Percentiles rank a stretch among this genome's conserved stretches.
These are phyloP conservation scores for Byssothecium circinans DNA, from an alignment of 2,329 filamentous ascomycete species.

Conservation along the genomic window DNA sequence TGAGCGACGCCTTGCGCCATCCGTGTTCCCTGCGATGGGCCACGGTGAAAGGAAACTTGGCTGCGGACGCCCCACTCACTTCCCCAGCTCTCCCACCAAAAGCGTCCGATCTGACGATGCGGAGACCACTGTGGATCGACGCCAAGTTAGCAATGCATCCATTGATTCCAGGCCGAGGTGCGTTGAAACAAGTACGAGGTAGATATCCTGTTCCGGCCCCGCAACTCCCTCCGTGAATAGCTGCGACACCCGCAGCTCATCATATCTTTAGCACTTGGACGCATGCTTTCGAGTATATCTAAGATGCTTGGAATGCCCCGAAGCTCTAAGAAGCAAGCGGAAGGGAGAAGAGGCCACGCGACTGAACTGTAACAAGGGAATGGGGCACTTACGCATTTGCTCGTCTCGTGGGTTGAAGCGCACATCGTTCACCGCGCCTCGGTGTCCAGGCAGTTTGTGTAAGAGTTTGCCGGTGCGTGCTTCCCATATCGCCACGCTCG, in stretches of 20 bases:
- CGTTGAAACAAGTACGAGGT: conserved; percentile 17
- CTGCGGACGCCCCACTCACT: conserved; percentile 47
- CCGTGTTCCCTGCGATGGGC: conserved; percentile 22
- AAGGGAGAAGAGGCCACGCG: conserved; percentile 3
- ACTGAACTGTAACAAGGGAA: conserved; percentile 3
- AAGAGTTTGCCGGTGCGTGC: conserved; percentile 82
- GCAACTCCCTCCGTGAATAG: too few relatives aligned
- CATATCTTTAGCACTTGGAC: not conserved
- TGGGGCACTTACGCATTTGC: conserved; percentile 73
- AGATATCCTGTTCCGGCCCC: not conserved
- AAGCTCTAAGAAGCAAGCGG: too few relatives aligned
- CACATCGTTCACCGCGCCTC: conserved; percentile 91
- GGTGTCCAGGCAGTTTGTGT: conserved; percentile 94
- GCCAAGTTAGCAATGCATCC: conserved; percentile 32
- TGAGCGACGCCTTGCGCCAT: conserved; percentile 5
- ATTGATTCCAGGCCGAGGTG: conserved; percentile 2
- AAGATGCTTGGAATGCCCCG: not conserved
- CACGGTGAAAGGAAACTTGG: conserved; percentile 21
- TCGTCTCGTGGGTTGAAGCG: conserved; percentile 85
- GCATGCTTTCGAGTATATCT: not conserved
- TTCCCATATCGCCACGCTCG: conserved; percentile 90
- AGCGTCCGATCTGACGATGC: conserved; percentile 87
- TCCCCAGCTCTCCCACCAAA: conserved; percentile 78
- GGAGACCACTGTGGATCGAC: conserved; percentile 67
- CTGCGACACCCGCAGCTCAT: conserved; percentile 1